Evolutionary conservation across 1,139 yeast species (phyloP), one percentile per base, ranked within the genome.

Genomic region (Meyerozyma athensensis): DNA sequence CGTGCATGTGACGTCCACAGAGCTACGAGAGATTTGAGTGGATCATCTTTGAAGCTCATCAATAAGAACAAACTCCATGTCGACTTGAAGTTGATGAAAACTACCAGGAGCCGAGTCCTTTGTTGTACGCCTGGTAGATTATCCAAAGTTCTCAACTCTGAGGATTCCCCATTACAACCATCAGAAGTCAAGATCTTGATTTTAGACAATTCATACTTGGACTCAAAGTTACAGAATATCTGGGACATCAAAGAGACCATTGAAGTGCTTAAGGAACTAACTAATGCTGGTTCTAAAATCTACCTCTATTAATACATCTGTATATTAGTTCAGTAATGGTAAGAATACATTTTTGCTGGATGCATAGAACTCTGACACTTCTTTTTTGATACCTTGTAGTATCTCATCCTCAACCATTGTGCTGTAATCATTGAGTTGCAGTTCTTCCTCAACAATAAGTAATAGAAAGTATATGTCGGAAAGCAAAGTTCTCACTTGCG

Each of bases 1-100:
- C 66, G 92, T 41, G 86, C 83, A 1, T 83, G 92, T 59, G 90
- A 83, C 49, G 69, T 81, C 2, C 78, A 77, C 51, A 67, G 92
- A 39, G 79, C 81, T 1, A 73, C 81, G 8, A 70, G 74, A 46
- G 68, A 67, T 20, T 49, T 79, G 23, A 61, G 68, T 4, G 79
- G 81, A 7, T 74, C 82, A 0, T 76, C 86, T 2, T 45, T 82
- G 39, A 83, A 82, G 52, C 56, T 83, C 32, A 83, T 83, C 51
- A 74, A 77, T 49, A 84, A 83, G 57, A 83, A 84, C 54, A 76
- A 79, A 45, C 53, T 81, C 30, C 65, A 67, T 18, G 77, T 77
- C 37, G 92, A 84, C 52, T 59, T 77, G 43, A 68, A 71, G 39
- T 59, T 76, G 22, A 63, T 82, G 5, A 58, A 59, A 31, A 61